A percentile compares a stretch with the other conserved stretches of the same genome.
Conservation (phyloP, 345 rosid species). For the Stellera chamaejasme region DNA sequence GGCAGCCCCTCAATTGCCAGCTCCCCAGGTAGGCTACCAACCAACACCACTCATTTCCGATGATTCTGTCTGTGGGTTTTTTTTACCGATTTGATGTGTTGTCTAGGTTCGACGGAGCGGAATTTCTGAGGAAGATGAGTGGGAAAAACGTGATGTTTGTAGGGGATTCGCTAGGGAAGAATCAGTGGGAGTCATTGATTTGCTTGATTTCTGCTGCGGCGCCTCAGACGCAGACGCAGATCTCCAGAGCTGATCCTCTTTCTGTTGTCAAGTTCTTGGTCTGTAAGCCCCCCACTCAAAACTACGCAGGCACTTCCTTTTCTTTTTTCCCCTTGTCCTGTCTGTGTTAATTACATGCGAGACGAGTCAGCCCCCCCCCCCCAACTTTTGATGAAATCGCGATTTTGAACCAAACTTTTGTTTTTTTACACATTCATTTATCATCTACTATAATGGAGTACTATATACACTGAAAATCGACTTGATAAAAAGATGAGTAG, state of each 20-base stretch:
- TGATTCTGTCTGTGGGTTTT: not conserved
- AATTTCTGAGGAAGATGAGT: slow-evolving; percentile 57
- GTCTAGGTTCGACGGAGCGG: slow-evolving; percentile 71
- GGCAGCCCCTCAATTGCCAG: slow-evolving; percentile 80
- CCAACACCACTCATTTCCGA: not conserved
- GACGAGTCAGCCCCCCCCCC: too few species aligned
- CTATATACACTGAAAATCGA: too few species aligned
- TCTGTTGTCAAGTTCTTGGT: slow-evolving; percentile 77
- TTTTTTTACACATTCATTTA: too few species aligned
- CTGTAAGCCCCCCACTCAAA: slow-evolving; percentile 6
- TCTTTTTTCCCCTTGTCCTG: too few species aligned
- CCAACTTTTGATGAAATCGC: too few species aligned
- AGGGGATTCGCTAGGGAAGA: slow-evolving; percentile 84
- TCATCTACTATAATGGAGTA: too few species aligned
- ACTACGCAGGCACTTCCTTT: too few species aligned
- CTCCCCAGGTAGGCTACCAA: slow-evolving; percentile 75
- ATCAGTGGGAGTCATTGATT: slow-evolving; percentile 90
- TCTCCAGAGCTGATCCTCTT: slow-evolving; percentile 60
- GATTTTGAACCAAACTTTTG: too few species aligned
- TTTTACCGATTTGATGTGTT: slow-evolving; percentile 14
- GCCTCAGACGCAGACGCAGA: slow-evolving; percentile 43
- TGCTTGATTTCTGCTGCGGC: slow-evolving; percentile 62
- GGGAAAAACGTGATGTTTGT: slow-evolving; percentile 82
- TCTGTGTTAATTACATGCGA: not conserved
- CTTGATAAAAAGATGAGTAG: too few species aligned